Percentiles rank a stretch among this genome's conserved stretches.
Evolutionary conservation across 2,329 filamentous ascomycete species (phyloP).

Genomic region (Fusarium piperis): DNA sequence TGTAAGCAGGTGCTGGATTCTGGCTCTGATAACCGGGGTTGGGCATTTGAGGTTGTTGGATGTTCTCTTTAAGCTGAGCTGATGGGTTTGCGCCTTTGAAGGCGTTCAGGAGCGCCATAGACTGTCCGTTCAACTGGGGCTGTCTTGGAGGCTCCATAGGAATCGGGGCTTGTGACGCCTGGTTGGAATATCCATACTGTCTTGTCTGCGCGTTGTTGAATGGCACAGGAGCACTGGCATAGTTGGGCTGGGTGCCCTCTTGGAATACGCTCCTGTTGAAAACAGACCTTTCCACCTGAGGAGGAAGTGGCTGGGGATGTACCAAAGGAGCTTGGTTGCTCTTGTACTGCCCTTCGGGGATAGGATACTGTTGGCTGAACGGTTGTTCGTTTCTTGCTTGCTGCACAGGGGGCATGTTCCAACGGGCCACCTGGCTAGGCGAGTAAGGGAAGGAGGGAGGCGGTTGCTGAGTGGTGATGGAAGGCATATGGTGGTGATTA

Average conservation of each 20-base stretch:
- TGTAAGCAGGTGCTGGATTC: conserved; percentile 22
- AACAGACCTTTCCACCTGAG: conserved; percentile 64
- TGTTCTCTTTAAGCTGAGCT: conserved; percentile 35
- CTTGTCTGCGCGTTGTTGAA: conserved; percentile 38
- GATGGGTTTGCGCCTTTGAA: conserved; percentile 50
- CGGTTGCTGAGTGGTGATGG: conserved; percentile 42
- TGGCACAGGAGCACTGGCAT: conserved; percentile 9
- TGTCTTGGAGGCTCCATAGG: conserved; percentile 31
- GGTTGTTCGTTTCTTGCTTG: conserved; percentile 24
- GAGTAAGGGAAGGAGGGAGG: conserved; percentile 46
- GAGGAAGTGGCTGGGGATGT: conserved; percentile 63
- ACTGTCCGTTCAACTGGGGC: conserved; percentile 52
- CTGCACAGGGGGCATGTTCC: conserved; percentile 26
- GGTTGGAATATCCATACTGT: conserved; percentile 32
- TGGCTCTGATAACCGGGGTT: conserved; percentile 12
- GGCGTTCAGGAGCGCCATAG: conserved; percentile 55
- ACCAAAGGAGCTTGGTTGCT: conserved; percentile 40
- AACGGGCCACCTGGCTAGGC: conserved; percentile 30
- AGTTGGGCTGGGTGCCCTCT: conserved; percentile 32
- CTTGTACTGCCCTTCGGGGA: conserved; percentile 35
- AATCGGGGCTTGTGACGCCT: conserved; percentile 26
- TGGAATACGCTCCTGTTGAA: conserved; percentile 53
- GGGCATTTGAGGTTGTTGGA: conserved; percentile 18
- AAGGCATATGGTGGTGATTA: conserved; percentile 54
- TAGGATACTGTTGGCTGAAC: conserved; percentile 27